Evolutionary conservation across 2,329 filamentous ascomycete genomes (phyloP), one percentile per base, ranked within the genome.

Genomic region (Xylariaceae sp.): DNA sequence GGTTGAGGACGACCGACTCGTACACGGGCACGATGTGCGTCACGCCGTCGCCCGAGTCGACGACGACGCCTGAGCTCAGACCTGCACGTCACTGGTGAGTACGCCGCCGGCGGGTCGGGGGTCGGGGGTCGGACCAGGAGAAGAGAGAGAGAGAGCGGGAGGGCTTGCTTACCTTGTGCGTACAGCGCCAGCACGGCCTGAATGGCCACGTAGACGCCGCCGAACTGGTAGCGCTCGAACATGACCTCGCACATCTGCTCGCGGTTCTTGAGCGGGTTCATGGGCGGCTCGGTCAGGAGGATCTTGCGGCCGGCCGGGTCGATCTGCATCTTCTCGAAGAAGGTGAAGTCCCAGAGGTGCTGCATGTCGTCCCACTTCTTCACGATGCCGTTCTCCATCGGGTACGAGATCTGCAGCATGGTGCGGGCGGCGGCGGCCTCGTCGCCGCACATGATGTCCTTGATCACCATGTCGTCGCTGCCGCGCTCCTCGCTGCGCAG

Each of bases 361-460:
- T 94, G 86, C 92, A 98, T 98, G 63, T 98, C 92, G 51, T 98
- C 92, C 92, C 92, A 98, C 58, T 88, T 89, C 76, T 95, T 96
- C 49, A 98, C 88, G 54, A 98, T 96, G 53, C 92, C 92, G 61
- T 98, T 98, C 64, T 98, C 92, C 92, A 98, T 98, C 50, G 92
- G 92, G 61, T 98, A 98, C 63, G 83, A 94, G 57, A 98, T 93
- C 64, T 98, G 92, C 41, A 98, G 79, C 88, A 95, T 94, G 43
- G 85, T 94, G 55, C 92, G 80, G 47, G 92, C 90, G 34, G 88
- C 88, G 12, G 92, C 89, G 31, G 92, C 92, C 67, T 98, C 90
- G 67, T 98, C 92, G 59, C 92, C 92, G 66, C 90, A 96, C 92
- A 98, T 98, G 59, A 98, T 95, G 68, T 98, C 92, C 75, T 95